These are phyloP conservation scores for Irpex rosettiformis DNA, from an alignment of 1,284 basidiomycete species.

Conservation along the genomic window DNA sequence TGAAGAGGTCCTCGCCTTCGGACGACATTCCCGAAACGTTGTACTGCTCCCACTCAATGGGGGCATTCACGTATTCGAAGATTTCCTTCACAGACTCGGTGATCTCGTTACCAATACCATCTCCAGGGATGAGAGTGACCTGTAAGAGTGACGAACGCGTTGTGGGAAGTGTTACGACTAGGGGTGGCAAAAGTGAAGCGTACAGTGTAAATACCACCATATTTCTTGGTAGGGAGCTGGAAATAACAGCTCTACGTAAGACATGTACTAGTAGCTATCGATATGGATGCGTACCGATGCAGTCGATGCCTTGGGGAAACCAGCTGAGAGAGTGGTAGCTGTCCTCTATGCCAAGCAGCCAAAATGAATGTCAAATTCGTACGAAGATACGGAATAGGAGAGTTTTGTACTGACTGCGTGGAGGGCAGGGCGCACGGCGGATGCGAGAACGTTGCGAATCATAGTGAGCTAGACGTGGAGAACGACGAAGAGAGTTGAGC, in stretches of 20 bases:
- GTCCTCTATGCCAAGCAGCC: slow-evolving; percentile 43
- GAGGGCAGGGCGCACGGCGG: slow-evolving; percentile 51
- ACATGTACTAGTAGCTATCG: not conserved
- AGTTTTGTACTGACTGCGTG: slow-evolving; percentile 51
- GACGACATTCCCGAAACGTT: slow-evolving; percentile 97
- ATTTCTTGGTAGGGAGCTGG: slow-evolving; percentile 85
- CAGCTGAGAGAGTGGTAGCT: slow-evolving; percentile 79
- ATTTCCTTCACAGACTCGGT: slow-evolving; percentile 99
- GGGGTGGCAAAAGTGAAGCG: slow-evolving; percentile 29
- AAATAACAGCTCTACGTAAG: not conserved
- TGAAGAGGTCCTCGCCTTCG: slow-evolving; percentile 92
- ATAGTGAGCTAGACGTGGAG: slow-evolving; percentile 36
- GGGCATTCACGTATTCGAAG: slow-evolving; percentile 95
- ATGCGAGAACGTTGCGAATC: slow-evolving; percentile 63
- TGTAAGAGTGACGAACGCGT: slow-evolving; percentile 27
- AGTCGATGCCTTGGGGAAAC: slow-evolving; percentile 66
- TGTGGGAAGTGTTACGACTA: slow-evolving; percentile 17
- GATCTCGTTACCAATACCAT: slow-evolving; percentile 97
- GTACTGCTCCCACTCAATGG: slow-evolving; percentile 99
- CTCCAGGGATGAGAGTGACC: slow-evolving; percentile 95
- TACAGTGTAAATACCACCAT: slow-evolving; percentile 91
- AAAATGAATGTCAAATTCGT: slow-evolving; percentile 6
- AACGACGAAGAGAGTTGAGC: slow-evolving; percentile 8
- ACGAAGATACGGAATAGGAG: not conserved
- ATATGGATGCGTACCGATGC: slow-evolving; percentile 20